These are phyloP conservation scores for Globisporangium uncinulatum DNA, from an alignment of 352 stramenopile genomes.

Conservation along the genomic window DNA sequence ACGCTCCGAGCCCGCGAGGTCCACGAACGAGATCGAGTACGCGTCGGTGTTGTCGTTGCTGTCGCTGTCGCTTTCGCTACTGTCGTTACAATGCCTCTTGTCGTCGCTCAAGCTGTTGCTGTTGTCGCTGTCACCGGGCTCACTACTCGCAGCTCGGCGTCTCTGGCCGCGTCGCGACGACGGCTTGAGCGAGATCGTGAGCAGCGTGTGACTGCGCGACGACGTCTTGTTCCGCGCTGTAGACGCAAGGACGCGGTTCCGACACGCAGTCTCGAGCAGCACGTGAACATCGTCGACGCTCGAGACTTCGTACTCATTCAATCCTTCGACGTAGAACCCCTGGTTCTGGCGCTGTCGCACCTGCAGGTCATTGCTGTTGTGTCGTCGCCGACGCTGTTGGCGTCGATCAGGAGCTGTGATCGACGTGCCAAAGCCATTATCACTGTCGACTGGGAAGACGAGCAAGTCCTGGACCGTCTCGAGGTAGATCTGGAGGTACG, in stretches of 20 bases:
- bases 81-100: constrained; percentile 6
- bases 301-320: constrained; percentile 47
- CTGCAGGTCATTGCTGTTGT: constrained; percentile 23
- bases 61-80: constrained; percentile 1
- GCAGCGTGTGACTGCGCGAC: constrained; percentile 62
- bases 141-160: background rate
- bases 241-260: constrained; percentile 47
- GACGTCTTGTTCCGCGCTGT: constrained; percentile 64
- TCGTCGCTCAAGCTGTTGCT: constrained; percentile 4
- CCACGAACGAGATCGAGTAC: constrained; percentile 61
- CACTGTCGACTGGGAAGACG: constrained; percentile 14
- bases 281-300: constrained; percentile 39
- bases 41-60: constrained; percentile 7
- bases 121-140: background rate
- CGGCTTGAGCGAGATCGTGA: constrained; percentile 46
- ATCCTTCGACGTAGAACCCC: constrained; percentile 53
- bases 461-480: constrained; percentile 64
- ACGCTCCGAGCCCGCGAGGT: constrained; percentile 64
- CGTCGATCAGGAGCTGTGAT: background rate
- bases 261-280: constrained; percentile 38
- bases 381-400: background rate
- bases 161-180: background rate
- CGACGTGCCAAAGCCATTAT: too few relatives aligned
- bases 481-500: constrained; percentile 76
- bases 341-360: constrained; percentile 39